phyloP scores from a whole-genome alignment of 805 yeast genomes.

The Sugiyamaella lignohabitans region DNA sequence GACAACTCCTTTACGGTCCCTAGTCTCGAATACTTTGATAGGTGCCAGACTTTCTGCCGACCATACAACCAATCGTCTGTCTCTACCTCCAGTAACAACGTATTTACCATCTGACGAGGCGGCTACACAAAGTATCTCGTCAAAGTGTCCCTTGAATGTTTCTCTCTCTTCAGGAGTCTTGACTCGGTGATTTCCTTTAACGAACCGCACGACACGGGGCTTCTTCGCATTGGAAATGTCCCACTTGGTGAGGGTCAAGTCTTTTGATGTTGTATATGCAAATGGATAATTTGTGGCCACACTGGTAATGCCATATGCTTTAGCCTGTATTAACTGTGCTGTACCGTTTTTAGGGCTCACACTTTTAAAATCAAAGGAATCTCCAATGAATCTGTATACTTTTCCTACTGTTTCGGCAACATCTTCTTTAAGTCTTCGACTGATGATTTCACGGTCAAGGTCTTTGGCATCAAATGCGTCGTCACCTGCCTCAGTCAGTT shows the following conservation, averaged over 20 bases:
- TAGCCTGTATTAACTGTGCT: slow-evolving; percentile 18
- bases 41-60: slow-evolving; percentile 72
- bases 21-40: slow-evolving; percentile 69
- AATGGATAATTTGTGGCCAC: slow-evolving; percentile 52
- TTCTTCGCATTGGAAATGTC: slow-evolving; percentile 50
- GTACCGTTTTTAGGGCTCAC: slow-evolving; percentile 11
- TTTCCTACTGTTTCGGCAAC: slow-evolving; percentile 87
- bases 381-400: slow-evolving; percentile 63
- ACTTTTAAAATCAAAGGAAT: slow-evolving; percentile 39
- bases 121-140: slow-evolving; percentile 69
- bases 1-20: slow-evolving; percentile 63
- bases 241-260: slow-evolving; percentile 75
- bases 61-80: slow-evolving; percentile 78
- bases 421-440: slow-evolving; percentile 74
- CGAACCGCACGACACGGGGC: slow-evolving; percentile 60
- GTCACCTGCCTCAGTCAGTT: slow-evolving; percentile 31
- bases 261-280: slow-evolving; percentile 78
- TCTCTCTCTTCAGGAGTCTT: slow-evolving; percentile 39
- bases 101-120: slow-evolving; percentile 81
- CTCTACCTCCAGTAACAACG: slow-evolving; percentile 88
- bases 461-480: slow-evolving; percentile 80
- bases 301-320: slow-evolving; percentile 30
- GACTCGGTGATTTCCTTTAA: slow-evolving; percentile 40
- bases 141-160: slow-evolving; percentile 65
- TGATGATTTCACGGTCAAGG: slow-evolving; percentile 77